Percentiles rank a stretch among this genome's conserved stretches.
phyloP scores from a whole-genome alignment of 495 filamentous ascomycete genomes.

The Diplogelasinospora grovesii region DNA sequence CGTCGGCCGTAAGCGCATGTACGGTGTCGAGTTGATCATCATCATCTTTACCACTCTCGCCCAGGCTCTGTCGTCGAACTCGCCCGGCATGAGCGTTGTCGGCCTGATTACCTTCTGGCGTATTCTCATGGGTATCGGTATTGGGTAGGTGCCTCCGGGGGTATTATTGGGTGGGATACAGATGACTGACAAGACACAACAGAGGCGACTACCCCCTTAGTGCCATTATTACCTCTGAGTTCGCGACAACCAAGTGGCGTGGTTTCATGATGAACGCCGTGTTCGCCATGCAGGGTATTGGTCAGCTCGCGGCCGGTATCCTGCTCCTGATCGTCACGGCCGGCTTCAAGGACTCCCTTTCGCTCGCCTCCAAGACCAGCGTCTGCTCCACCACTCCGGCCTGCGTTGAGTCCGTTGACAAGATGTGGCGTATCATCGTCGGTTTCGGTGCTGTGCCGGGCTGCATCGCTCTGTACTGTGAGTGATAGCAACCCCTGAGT shows the following conservation, averaged over 20 bases:
- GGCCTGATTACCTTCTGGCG: slow-evolving; percentile 87
- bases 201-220: slow-evolving; percentile 87
- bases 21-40: slow-evolving; percentile 80
- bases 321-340: slow-evolving; percentile 63
- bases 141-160: slow-evolving; percentile 19
- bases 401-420: slow-evolving; percentile 69
- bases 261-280: slow-evolving; percentile 80
- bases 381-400: slow-evolving; percentile 57
- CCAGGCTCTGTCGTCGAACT: slow-evolving; percentile 60
- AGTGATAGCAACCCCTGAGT: too few relatives aligned
- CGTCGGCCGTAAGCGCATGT: slow-evolving; percentile 76
- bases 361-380: slow-evolving; percentile 36
- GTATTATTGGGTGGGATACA: not conserved
- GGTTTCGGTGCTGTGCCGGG: slow-evolving; percentile 76
- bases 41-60: slow-evolving; percentile 82
- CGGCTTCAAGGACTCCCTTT: slow-evolving; percentile 64
- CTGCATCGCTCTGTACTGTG: slow-evolving; percentile 71
- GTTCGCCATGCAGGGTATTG: slow-evolving; percentile 79
- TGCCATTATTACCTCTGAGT: slow-evolving; percentile 78
- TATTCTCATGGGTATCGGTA: slow-evolving; percentile 75
- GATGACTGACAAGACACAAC: slow-evolving; percentile 52
- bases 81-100: slow-evolving; percentile 61
- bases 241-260: slow-evolving; percentile 68
- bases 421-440: slow-evolving; percentile 78
- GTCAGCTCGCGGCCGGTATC: slow-evolving; percentile 65